Evolutionary conservation across 139 green algal species (phyloP).

Genomic region (Chlorella ohadii): DNA sequence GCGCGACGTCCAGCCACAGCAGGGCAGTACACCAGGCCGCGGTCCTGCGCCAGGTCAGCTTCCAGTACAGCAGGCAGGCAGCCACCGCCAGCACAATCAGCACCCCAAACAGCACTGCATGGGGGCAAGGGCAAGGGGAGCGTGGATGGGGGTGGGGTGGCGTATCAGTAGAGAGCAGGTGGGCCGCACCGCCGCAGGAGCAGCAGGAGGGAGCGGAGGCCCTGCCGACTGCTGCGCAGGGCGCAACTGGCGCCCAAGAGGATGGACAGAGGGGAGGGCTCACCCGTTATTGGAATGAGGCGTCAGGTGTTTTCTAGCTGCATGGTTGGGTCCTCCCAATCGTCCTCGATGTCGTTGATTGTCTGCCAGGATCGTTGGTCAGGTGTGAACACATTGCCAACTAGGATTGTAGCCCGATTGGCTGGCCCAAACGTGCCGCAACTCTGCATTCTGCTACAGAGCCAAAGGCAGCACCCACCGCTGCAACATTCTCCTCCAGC

Average conservation of each 20-base stretch:
- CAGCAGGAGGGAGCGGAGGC: not conserved
- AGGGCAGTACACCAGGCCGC: conserved; percentile 6
- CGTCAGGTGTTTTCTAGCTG: not conserved
- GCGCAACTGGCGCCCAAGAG: too few relatives aligned
- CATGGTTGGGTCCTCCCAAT: not conserved
- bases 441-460: too few relatives aligned
- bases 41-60: not conserved
- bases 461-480: not conserved
- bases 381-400: too few relatives aligned
- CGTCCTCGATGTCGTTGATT: not conserved
- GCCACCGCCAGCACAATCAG: conserved; percentile 2
- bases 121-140: not conserved
- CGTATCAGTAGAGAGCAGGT: too few relatives aligned
- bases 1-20: conserved; percentile 27
- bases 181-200: not conserved
- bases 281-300: conserved; percentile 25
- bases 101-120: conserved; percentile 26
- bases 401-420: too few relatives aligned
- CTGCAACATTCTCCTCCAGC: not conserved
- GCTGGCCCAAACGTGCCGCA: too few relatives aligned
- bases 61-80: conserved; percentile 1
- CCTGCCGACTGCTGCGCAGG: too few relatives aligned
- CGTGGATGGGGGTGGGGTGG: too few relatives aligned
- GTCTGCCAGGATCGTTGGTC: too few relatives aligned
- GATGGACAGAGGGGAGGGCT: too few relatives aligned